Conservation (phyloP, 1,284 basidiomycete genomes). For the Flammula alnicola region DNA sequence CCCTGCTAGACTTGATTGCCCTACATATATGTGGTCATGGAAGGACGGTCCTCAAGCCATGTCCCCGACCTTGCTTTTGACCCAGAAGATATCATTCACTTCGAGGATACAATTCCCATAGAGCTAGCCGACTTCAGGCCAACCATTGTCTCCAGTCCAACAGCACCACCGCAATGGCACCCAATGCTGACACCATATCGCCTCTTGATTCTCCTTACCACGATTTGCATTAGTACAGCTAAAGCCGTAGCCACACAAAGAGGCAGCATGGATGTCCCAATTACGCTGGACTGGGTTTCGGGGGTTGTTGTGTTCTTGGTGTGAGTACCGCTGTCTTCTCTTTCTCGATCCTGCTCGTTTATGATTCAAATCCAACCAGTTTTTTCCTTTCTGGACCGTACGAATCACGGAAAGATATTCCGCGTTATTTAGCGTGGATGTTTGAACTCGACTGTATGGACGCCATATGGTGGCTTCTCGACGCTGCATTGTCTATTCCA, state of each 20-base stretch:
- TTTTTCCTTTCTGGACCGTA: not conserved
- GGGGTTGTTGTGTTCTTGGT: constrained; percentile 10
- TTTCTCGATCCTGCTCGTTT: no score
- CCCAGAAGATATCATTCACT: no score
- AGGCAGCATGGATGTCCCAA: not conserved
- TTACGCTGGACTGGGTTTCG: constrained; percentile 14
- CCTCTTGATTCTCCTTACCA: not conserved
- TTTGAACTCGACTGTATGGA: constrained; percentile 10
- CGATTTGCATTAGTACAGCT: constrained; percentile 1
- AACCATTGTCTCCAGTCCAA: no score
- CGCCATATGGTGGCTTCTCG: not conserved
- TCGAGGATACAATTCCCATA: no score
- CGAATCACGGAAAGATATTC: not conserved
- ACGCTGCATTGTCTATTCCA: not conserved
- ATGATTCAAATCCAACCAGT: not conserved
- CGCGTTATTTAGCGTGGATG: constrained; percentile 1
- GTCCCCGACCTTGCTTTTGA: no score
- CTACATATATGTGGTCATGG: no score
- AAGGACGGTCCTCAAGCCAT: no score
- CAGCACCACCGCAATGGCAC: constrained; percentile 8
- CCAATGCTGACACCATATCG: constrained; percentile 15
- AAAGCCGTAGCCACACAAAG: constrained; percentile 1
- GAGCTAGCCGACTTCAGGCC: no score
- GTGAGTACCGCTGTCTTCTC: no score
- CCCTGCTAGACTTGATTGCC: no score